Base-by-base conservation (phyloP, 2,329 filamentous ascomycete species). In the Dothideomycetes sp. region DNA sequence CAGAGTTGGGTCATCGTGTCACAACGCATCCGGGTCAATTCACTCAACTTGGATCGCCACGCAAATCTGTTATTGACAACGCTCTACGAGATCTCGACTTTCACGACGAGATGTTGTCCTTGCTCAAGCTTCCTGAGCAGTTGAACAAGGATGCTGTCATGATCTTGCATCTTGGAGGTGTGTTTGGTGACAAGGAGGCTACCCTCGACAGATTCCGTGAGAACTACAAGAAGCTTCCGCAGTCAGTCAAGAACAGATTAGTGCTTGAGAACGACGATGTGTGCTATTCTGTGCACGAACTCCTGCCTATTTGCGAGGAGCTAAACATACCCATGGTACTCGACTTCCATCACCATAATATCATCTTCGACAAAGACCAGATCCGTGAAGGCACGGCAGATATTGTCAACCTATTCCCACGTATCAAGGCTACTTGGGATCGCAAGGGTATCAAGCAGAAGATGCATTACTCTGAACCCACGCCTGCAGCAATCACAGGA, bases 191-290 rank as follows among this genome's bases (percentile, higher is more conserved):
- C 58, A 96, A 93, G 59, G 67, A 61, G 8, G 84, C 82, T 0
- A 88, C 87, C 0, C 64, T 94, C 4, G 72, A 81, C 43, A 75
- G 88, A 2, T 94, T 94, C 59, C 73, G 81, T 17, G 63, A 78
- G 36, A 87, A 88, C 47, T 94, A 94, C 48, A 65, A 65, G 1
- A 69, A 57, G 2, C 61, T 93, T 0, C 73, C 83, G 0, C 70
- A 76, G 3, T 73, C 76, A 3, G 68, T 95, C 47, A 94, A 91
- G 62, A 75, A 77, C 4, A 76, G 89, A 0, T 64, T 96, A 0
- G 89, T 96, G 0, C 68, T 96, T 13, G 89, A 96, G 57, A 96
- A 96, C 48, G 89, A 95, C 60, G 89, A 96, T 56, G 84, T 96
- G 2, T 78, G 78, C 25, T 96, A 85, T 82, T 81, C 76, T n/a